phyloP scores from a whole-genome alignment of 345 rosid genomes.

The Stellera chamaejasme region DNA sequence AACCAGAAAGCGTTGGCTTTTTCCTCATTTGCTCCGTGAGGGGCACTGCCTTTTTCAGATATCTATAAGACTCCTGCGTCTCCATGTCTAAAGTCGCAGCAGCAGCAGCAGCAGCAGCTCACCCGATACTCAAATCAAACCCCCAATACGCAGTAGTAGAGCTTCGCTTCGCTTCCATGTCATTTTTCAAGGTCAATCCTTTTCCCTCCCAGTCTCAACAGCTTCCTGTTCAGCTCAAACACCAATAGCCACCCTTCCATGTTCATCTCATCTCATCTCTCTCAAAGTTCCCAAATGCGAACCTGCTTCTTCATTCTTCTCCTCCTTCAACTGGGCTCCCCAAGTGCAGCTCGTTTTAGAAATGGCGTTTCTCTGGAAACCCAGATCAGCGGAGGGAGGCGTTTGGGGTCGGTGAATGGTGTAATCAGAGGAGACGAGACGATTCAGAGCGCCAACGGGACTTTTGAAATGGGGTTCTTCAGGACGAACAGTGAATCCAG shows the following conservation, averaged over 20 bases:
- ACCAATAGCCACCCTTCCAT: neutral
- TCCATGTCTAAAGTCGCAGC: neutral
- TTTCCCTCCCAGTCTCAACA: conserved; percentile 8
- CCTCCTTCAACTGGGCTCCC: conserved; percentile 2
- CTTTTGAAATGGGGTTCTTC: conserved; percentile 48
- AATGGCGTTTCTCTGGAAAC: conserved; percentile 4
- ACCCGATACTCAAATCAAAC: no score
- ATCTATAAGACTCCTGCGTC: conserved; percentile 13
- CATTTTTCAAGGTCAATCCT: conserved; percentile 10
- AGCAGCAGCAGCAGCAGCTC: no score
- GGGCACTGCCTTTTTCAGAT: conserved; percentile 32
- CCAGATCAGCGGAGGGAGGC: no score
- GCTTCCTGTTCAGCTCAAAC: neutral
- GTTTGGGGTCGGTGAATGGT: conserved; percentile 10
- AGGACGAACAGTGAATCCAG: conserved; percentile 23
- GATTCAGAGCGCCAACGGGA: conserved; percentile 29
- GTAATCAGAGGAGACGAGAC: conserved; percentile 40
- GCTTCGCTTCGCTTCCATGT: conserved; percentile 16
- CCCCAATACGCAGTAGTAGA: no score
- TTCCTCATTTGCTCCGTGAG: conserved; percentile 11
- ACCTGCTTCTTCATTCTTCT: conserved; percentile 12
- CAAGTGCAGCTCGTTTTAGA: conserved; percentile 5
- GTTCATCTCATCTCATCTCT: conserved; percentile 3
- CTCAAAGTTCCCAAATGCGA: neutral
- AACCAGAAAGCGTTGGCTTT: neutral